phyloP scores from a whole-genome alignment of 2,329 filamentous ascomycete species.

The Ilyonectria destructans region DNA sequence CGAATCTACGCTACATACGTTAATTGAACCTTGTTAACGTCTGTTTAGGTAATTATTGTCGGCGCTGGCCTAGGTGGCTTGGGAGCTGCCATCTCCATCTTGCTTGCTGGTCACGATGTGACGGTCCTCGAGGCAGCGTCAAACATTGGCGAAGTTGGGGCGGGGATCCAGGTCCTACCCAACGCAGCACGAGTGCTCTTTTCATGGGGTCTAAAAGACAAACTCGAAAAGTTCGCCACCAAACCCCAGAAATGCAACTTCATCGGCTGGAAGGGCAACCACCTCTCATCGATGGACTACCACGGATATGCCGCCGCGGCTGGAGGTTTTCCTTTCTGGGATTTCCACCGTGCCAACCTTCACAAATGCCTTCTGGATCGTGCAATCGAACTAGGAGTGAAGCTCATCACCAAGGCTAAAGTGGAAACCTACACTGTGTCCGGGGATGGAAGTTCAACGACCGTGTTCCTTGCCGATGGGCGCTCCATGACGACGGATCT shows the following conservation, averaged over 20 bases:
- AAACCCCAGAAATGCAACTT: constrained; percentile 47
- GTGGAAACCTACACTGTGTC: constrained; percentile 33
- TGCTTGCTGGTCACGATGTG: constrained; percentile 46
- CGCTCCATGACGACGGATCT: constrained; percentile 58
- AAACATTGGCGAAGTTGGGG: constrained; percentile 47
- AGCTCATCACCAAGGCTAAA: constrained; percentile 48
- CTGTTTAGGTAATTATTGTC: constrained; percentile 39
- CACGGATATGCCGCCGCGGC: constrained; percentile 40
- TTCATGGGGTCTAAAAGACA: constrained; percentile 45
- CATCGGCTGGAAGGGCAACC: constrained; percentile 47
- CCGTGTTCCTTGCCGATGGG: constrained; percentile 51
- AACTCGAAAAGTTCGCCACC: constrained; percentile 38
- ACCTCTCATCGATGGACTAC: constrained; percentile 46
- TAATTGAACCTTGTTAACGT: background rate
- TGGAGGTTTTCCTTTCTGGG: constrained; percentile 58
- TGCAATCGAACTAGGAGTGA: constrained; percentile 58
- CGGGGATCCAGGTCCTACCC: constrained; percentile 48
- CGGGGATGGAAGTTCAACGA: constrained; percentile 30
- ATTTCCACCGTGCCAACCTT: constrained; percentile 67
- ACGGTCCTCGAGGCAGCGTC: constrained; percentile 46
- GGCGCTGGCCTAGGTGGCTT: constrained; percentile 49
- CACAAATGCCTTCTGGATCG: constrained; percentile 60
- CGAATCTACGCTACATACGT: background rate
- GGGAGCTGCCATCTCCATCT: constrained; percentile 44
- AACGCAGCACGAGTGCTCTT: constrained; percentile 45